These are phyloP conservation scores for Vitis hybrid DNA, from an alignment of 177 flowering plant species.

Conservation along the genomic window DNA sequence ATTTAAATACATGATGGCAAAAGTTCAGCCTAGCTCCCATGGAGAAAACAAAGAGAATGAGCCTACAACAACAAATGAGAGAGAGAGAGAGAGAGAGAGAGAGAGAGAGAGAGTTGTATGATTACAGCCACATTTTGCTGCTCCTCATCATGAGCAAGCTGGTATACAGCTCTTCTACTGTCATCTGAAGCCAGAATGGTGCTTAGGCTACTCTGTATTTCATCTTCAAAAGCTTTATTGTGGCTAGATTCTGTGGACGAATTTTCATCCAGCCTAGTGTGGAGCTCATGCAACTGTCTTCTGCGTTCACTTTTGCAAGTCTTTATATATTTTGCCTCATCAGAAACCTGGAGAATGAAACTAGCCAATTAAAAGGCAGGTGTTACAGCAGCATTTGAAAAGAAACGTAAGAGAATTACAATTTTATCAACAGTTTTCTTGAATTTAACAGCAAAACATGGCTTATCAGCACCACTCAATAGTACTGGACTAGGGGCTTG, in stretches of 20 bases:
- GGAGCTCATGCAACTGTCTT: conserved; percentile 66
- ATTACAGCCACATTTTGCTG: conserved; percentile 90
- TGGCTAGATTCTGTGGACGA: conserved; percentile 40
- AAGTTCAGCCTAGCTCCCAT: neutral
- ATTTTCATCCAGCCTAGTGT: conserved; percentile 59
- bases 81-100: neutral
- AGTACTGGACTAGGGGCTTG: too few species aligned
- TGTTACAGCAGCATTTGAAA: neutral
- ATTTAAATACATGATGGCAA: conserved; percentile 4
- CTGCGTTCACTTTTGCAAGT: conserved; percentile 52
- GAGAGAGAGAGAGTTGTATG: conserved; percentile 14
- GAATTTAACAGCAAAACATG: too few species aligned
- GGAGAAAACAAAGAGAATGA: neutral
- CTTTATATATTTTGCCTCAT: conserved; percentile 75
- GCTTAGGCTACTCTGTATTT: conserved; percentile 57
- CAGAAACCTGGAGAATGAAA: conserved; percentile 54
- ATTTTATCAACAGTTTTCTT: too few species aligned
- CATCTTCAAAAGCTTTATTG: conserved; percentile 75
- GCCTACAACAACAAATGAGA: neutral
- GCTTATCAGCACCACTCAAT: too few species aligned
- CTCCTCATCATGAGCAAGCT: conserved; percentile 81
- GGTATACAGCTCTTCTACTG: conserved; percentile 68
- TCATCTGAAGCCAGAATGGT: conserved; percentile 74
- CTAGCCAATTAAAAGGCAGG: conserved; percentile 1
- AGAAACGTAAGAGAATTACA: too few species aligned